Evolutionary conservation across 305 asterid genomes (phyloP), one percentile per base, ranked within the genome.

Genomic region (Monarda citriodora): DNA sequence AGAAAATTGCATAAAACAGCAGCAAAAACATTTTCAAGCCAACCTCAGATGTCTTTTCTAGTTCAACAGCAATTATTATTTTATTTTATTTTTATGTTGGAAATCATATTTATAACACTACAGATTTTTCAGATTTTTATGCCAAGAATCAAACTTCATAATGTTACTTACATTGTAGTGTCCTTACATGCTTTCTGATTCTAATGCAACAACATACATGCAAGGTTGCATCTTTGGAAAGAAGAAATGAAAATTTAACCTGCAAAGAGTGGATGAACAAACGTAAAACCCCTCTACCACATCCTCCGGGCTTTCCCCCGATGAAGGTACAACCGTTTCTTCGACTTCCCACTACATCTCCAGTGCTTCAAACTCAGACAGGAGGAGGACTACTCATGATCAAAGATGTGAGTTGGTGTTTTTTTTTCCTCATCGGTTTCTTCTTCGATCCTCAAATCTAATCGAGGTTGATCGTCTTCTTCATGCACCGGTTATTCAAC

Each of bases 311-410:
- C 52, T 20, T 20, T 47, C 36, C 18, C 15, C 20, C 26, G 34
- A 45, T 21, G 56, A 52, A 52, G 68, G 64, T 53, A 12, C 67
- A 61, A 47, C 20, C 61, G 18, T 20, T 49, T n/a, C 16, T 15
- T 9, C 45, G 51, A 34, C 32, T 12, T 58, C 57, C 37, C n/a
- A 56, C 42, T 9, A 21, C 67, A 14, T 22, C 64, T 31, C 64
- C 68, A 37, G 5, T 12, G 5, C 65, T 49, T 25, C 53, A 50
- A 23, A 58, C 42, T 26, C 56, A 44, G 50, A 20, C 44, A 26
- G 64, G 46, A 26, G 64, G 38, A 29, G 56, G 20, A 21, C 48
- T 21, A 25, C 26, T 34, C 42, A 7, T 48, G 20, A 46, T 53
- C 16, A 63, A 61, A 54, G 49, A 29, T 21, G 74, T 32, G 60